Conservation (phyloP, 2,329 filamentous ascomycete genomes). For the Didymella sp. region DNA sequence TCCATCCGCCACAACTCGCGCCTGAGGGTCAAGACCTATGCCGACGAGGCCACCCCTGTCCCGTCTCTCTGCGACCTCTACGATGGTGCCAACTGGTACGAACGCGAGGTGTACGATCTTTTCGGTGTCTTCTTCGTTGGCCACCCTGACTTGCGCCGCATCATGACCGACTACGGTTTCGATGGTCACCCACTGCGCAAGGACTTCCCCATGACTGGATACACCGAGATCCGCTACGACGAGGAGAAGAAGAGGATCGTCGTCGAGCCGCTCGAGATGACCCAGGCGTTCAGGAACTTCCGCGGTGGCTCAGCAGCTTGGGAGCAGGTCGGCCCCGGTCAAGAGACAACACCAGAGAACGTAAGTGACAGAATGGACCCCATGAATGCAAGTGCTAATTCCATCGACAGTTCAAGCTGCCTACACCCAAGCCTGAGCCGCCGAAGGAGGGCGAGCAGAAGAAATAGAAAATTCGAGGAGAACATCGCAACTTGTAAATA, state of each 20-base stretch:
- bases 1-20: slow-evolving; percentile 95
- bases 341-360: slow-evolving; percentile 77
- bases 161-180: slow-evolving; percentile 99
- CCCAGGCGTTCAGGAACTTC: slow-evolving; percentile 98
- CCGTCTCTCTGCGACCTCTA: slow-evolving; percentile 86
- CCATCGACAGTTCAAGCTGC: slow-evolving; percentile 78
- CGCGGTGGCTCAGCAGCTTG: slow-evolving; percentile 75
- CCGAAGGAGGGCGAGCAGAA: slow-evolving; percentile 86
- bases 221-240: slow-evolving; percentile 97
- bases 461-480: slow-evolving; percentile 67
- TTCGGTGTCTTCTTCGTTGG: slow-evolving; percentile 97
- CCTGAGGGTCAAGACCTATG: slow-evolving; percentile 98
- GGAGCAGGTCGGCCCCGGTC: slow-evolving; percentile 74
- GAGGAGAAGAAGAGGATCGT: slow-evolving; percentile 99
- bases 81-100: slow-evolving; percentile 98
- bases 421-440: slow-evolving; percentile 90
- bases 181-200: slow-evolving; percentile 97
- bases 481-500: slow-evolving; percentile 47
- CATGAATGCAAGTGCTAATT: background rate
- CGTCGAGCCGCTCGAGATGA: slow-evolving; percentile 95
- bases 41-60: slow-evolving; percentile 92
- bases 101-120: slow-evolving; percentile 96
- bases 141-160: slow-evolving; percentile 93
- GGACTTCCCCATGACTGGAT: slow-evolving; percentile 96
- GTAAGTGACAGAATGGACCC: slow-evolving; percentile 49